Conservation (phyloP, 495 filamentous ascomycete species). For the Aspergillus cristatus region DNA sequence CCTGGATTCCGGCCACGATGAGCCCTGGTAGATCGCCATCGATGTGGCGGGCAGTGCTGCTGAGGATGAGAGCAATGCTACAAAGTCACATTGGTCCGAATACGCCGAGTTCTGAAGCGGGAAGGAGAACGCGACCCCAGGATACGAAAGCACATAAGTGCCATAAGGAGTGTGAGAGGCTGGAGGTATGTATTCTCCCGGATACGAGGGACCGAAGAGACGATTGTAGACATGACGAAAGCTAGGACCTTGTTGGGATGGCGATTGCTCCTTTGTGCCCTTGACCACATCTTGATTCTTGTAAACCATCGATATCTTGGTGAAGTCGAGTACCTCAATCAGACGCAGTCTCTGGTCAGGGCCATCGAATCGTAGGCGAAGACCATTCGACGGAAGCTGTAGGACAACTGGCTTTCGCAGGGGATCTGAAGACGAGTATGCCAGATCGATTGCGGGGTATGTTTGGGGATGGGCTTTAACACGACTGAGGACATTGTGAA, state of each 20-base stretch:
- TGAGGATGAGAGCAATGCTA: slow-evolving; percentile 72
- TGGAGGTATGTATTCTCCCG: slow-evolving; percentile 77
- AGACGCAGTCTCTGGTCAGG: slow-evolving; percentile 84
- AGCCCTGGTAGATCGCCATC: slow-evolving; percentile 81
- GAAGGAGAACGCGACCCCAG: slow-evolving; percentile 87
- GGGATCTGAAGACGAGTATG: slow-evolving; percentile 62
- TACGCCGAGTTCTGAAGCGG: slow-evolving; percentile 68
- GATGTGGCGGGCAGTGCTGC: slow-evolving; percentile 63
- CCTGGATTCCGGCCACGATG: slow-evolving; percentile 79
- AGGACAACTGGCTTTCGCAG: slow-evolving; percentile 63
- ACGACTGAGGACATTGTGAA: slow-evolving; percentile 78
- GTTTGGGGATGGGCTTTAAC: slow-evolving; percentile 74
- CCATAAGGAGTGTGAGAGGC: slow-evolving; percentile 45
- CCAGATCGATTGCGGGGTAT: slow-evolving; percentile 75
- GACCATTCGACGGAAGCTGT: slow-evolving; percentile 69
- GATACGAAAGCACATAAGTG: slow-evolving; percentile 82
- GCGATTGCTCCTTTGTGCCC: slow-evolving; percentile 35
- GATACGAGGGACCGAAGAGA: slow-evolving; percentile 82
- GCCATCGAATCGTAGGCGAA: slow-evolving; percentile 88
- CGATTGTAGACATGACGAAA: slow-evolving; percentile 90
- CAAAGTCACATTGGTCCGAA: slow-evolving; percentile 73
- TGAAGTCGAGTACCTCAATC: slow-evolving; percentile 86
- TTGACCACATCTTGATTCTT: slow-evolving; percentile 80
- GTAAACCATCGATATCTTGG: slow-evolving; percentile 72
- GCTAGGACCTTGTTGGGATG: slow-evolving; percentile 53